phyloP scores from a whole-genome alignment of 1,284 basidiomycete genomes.

The Ustilago esculenta region DNA sequence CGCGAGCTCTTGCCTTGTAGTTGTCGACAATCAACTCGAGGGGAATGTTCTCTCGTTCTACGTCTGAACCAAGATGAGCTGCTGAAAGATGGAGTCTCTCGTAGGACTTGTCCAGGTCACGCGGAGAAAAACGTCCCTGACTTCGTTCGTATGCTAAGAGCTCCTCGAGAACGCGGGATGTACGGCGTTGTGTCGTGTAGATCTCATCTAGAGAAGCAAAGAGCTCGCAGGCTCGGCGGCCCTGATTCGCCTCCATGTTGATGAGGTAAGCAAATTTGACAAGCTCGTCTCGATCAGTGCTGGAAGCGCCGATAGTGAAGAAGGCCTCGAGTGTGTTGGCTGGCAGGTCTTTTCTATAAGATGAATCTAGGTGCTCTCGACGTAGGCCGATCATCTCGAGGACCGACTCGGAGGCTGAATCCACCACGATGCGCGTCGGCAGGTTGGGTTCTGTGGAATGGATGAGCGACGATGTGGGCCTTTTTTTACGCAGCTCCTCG shows the following conservation, averaged over 20 bases:
- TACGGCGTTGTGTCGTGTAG: conserved; percentile 23
- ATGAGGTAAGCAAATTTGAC: conserved; percentile 47
- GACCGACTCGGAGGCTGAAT: conserved; percentile 17
- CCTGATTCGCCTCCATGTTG: conserved; percentile 28
- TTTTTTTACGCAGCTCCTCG: conserved; percentile 12
- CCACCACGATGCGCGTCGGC: conserved; percentile 4
- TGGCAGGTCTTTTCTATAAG: conserved; percentile 11
- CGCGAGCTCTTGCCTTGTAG: conserved; percentile 36
- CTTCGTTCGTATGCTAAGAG: conserved; percentile 43
- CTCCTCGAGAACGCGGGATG: conserved; percentile 37
- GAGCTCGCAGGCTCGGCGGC: conserved; percentile 11
- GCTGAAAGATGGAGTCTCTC: conserved; percentile 29
- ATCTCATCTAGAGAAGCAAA: conserved; percentile 34
- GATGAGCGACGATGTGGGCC: conserved; percentile 13
- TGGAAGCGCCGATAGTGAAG: conserved; percentile 27
- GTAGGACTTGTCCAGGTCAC: conserved; percentile 44
- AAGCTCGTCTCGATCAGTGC: conserved; percentile 33
- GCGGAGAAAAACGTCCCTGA: conserved; percentile 21
- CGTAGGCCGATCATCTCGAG: conserved; percentile 24
- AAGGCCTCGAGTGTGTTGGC: conserved; percentile 22
- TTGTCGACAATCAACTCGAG: conserved; percentile 37
- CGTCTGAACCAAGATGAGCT: conserved; percentile 27
- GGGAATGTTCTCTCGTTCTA: conserved; percentile 26
- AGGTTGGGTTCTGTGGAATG: conserved; percentile 5
- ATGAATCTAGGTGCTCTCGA: conserved; percentile 25